Conservation (phyloP, 2,329 filamentous ascomycete genomes). For the Hypoxylon sp. region DNA sequence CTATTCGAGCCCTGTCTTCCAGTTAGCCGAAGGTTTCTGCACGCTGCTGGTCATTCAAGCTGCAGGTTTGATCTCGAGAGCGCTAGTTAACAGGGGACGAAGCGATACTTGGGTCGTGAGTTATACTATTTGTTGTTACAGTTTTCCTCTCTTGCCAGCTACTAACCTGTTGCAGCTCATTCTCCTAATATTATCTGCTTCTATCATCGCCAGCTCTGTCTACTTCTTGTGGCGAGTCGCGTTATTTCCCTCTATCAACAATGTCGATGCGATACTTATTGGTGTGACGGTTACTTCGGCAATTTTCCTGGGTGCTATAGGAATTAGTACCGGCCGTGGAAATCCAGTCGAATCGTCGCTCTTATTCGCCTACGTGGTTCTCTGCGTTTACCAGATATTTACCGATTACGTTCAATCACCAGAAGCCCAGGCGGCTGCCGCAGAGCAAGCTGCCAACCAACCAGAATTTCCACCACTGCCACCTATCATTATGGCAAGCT, state of each 20-base stretch:
- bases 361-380: slow-evolving; percentile 96
- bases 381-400: slow-evolving; percentile 99
- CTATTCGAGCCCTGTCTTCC: slow-evolving; percentile 95
- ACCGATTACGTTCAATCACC: slow-evolving; percentile 93
- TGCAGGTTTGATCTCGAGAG: slow-evolving; percentile 91
- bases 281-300: slow-evolving; percentile 93
- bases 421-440: slow-evolving; percentile 68
- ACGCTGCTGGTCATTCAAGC: slow-evolving; percentile 96
- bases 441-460: slow-evolving; percentile 67
- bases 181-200: slow-evolving; percentile 87
- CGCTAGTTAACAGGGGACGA: slow-evolving; percentile 91
- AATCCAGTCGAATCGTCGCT: slow-evolving; percentile 96
- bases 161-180: slow-evolving; percentile 77
- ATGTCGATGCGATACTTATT: slow-evolving; percentile 91
- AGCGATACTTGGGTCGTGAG: slow-evolving; percentile 97
- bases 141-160: slow-evolving; percentile 8
- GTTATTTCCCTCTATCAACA: slow-evolving; percentile 92
- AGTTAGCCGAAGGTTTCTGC: slow-evolving; percentile 95
- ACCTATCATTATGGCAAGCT: slow-evolving; percentile 98
- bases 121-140: slow-evolving; percentile 42
- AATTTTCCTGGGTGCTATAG: slow-evolving; percentile 92
- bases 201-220: slow-evolving; percentile 90
- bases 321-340: slow-evolving; percentile 91
- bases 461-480: slow-evolving; percentile 97
- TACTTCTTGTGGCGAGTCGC: slow-evolving; percentile 98